A percentile compares a stretch with the other conserved stretches of the same genome.
Evolutionary conservation across 331 rosid species (phyloP).

Genomic region (Malus hybrid): DNA sequence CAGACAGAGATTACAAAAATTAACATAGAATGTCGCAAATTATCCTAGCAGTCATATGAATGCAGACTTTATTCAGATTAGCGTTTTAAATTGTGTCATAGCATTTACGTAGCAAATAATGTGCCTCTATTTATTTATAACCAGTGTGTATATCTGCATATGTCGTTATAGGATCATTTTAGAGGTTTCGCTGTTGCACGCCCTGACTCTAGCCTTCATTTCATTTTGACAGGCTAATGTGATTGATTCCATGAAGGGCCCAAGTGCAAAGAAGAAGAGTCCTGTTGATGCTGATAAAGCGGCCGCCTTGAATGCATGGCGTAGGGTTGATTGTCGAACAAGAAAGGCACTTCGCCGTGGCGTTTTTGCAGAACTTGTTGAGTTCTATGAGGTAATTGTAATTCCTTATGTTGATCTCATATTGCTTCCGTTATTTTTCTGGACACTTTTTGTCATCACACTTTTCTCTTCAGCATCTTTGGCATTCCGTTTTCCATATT

Average conservation of each 20-base stretch:
- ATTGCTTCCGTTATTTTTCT: background rate
- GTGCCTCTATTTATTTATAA: background rate
- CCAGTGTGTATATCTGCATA: background rate
- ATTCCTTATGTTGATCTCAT: background rate
- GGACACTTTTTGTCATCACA: background rate
- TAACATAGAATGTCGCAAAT: background rate
- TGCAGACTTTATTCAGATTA: background rate
- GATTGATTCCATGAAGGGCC: conserved; percentile 37
- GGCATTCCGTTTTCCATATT: background rate
- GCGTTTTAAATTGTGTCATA: background rate
- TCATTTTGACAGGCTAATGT: conserved; percentile 49
- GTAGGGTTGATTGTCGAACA: conserved; percentile 61
- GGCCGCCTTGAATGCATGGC: conserved; percentile 52
- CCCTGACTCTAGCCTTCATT: conserved; percentile 10
- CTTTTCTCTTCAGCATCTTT: background rate
- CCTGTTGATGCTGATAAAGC: conserved; percentile 52
- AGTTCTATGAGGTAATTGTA: conserved; percentile 64
- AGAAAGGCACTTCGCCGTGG: conserved; percentile 93
- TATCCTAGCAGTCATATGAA: background rate
- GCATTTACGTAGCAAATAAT: background rate
- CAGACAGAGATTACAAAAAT: background rate
- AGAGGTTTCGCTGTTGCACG: background rate
- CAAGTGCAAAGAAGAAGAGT: conserved; percentile 43
- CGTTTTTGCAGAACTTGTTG: conserved; percentile 58
- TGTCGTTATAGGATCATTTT: background rate